Percentiles rank a stretch among this genome's conserved stretches.
Conservation (phyloP, 2,329 filamentous ascomycete species). For the Ramularia endophylla region DNA sequence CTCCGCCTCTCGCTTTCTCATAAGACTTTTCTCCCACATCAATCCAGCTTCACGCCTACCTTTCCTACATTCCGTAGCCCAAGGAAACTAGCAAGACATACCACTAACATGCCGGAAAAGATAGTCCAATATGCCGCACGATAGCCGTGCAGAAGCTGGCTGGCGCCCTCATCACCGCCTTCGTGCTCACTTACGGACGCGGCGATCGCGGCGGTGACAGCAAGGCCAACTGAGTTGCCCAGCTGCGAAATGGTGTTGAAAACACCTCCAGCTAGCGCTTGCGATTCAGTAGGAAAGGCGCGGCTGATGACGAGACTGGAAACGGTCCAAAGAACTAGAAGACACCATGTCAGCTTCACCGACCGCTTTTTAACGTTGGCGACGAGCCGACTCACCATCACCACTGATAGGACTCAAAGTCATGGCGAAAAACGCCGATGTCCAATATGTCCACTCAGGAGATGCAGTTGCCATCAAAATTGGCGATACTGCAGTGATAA, state of each 20-base stretch:
- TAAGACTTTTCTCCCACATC: too few relatives aligned
- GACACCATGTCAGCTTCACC: too few relatives aligned
- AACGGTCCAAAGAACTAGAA: conserved; percentile 36
- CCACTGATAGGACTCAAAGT: neutral
- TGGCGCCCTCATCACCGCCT: too few relatives aligned
- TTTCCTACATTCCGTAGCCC: too few relatives aligned
- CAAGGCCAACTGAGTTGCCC: conserved; percentile 36
- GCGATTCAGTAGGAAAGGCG: conserved; percentile 36
- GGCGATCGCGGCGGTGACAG: conserved; percentile 32
- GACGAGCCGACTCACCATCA: neutral
- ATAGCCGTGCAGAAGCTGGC: too few relatives aligned
- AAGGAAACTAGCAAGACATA: too few relatives aligned
- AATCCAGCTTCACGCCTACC: too few relatives aligned
- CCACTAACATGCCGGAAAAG: too few relatives aligned
- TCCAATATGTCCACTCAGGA: conserved; percentile 45
- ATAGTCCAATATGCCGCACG: too few relatives aligned
- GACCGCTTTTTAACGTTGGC: too few relatives aligned
- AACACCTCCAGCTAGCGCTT: conserved; percentile 41
- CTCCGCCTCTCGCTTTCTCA: too few relatives aligned
- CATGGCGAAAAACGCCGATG: conserved; percentile 18
- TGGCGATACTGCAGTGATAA: conserved; percentile 29
- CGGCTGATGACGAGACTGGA: conserved; percentile 39
- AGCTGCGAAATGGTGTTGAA: conserved; percentile 43
- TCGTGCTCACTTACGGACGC: conserved; percentile 19
- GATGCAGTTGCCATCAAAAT: conserved; percentile 45